Conservation (phyloP, 2,329 filamentous ascomycete species). For the Microsporum canis region DNA sequence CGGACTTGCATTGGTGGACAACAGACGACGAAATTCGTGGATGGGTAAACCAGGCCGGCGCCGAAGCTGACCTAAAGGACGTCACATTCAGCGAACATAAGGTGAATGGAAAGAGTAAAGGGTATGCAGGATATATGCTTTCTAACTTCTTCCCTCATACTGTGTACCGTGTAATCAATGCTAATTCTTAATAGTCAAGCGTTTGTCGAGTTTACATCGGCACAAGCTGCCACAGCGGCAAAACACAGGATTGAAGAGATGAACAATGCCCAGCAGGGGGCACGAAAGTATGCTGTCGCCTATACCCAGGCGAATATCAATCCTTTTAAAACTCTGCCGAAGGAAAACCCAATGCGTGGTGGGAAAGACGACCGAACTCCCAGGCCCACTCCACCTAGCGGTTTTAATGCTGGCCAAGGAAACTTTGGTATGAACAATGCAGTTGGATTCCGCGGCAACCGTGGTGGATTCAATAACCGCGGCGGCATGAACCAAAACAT, state of each 20-base stretch:
- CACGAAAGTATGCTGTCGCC: conserved; percentile 58
- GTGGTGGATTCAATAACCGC: conserved; percentile 42
- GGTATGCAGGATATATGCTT: conserved; percentile 45
- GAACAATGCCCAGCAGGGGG: conserved; percentile 42
- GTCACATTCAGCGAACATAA: conserved; percentile 98
- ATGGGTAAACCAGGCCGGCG: conserved; percentile 68
- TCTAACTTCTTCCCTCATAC: background rate
- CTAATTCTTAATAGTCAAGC: conserved; percentile 44
- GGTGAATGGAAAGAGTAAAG: conserved; percentile 97
- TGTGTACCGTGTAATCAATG: background rate
- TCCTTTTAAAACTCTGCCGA: conserved; percentile 81
- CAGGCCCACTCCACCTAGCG: conserved; percentile 40
- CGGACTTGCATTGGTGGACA: conserved; percentile 92
- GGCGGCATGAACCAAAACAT: conserved; percentile 37
- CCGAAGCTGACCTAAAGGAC: conserved; percentile 77
- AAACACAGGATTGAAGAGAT: conserved; percentile 70
- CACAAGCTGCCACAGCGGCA: conserved; percentile 72
- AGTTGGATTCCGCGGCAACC: conserved; percentile 44
- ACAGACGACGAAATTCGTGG: conserved; percentile 89
- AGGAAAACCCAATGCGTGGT: conserved; percentile 62
- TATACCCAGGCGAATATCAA: conserved; percentile 71
- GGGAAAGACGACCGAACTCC: conserved; percentile 46
- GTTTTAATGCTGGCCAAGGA: conserved; percentile 32
- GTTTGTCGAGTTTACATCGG: conserved; percentile 72
- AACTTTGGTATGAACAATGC: conserved; percentile 33